These are phyloP conservation scores for Alternaria hordeiaustralica DNA, from an alignment of 2,329 filamentous ascomycete genomes.

Conservation along the genomic window DNA sequence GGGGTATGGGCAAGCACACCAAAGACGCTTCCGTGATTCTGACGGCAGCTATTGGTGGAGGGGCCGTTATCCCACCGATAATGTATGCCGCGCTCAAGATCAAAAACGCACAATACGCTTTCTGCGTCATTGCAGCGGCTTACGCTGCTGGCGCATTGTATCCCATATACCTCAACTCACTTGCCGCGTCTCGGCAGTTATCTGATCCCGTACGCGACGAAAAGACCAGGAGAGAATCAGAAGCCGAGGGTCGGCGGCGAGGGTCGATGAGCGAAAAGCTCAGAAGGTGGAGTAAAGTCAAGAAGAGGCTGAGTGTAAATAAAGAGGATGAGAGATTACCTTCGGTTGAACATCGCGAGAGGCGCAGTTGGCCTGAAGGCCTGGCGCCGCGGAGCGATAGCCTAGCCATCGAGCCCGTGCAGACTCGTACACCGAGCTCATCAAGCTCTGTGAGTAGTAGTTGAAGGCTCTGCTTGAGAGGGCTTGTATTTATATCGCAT, in stretches of 20 bases:
- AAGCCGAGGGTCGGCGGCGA: slow-evolving; percentile 30
- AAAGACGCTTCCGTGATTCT: slow-evolving; percentile 63
- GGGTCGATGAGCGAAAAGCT: slow-evolving; percentile 25
- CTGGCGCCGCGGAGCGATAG: slow-evolving; percentile 22
- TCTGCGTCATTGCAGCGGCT: slow-evolving; percentile 60
- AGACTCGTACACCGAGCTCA: slow-evolving; percentile 12
- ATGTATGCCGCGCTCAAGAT: slow-evolving; percentile 54
- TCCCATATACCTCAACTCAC: slow-evolving; percentile 60
- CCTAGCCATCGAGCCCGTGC: slow-evolving; percentile 21
- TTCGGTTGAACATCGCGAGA: slow-evolving; percentile 40
- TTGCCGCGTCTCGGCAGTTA: slow-evolving; percentile 56
- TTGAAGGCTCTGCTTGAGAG: neutral
- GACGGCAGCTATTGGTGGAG: slow-evolving; percentile 62
- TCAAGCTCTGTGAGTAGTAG: slow-evolving; percentile 6
- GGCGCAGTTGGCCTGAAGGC: slow-evolving; percentile 40
- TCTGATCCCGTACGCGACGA: slow-evolving; percentile 57
- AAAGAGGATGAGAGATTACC: slow-evolving; percentile 32
- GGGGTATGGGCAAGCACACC: slow-evolving; percentile 64
- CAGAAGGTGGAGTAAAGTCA: slow-evolving; percentile 32
- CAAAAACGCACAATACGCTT: slow-evolving; percentile 55
- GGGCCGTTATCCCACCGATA: slow-evolving; percentile 63
- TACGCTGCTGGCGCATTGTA: slow-evolving; percentile 61
- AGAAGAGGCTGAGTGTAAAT: slow-evolving; percentile 26
- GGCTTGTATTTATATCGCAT: neutral
- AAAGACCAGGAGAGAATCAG: slow-evolving; percentile 33